Evolutionary conservation across 2,329 filamentous ascomycete genomes (phyloP).

Genomic region (Xylariaceae sp.): DNA sequence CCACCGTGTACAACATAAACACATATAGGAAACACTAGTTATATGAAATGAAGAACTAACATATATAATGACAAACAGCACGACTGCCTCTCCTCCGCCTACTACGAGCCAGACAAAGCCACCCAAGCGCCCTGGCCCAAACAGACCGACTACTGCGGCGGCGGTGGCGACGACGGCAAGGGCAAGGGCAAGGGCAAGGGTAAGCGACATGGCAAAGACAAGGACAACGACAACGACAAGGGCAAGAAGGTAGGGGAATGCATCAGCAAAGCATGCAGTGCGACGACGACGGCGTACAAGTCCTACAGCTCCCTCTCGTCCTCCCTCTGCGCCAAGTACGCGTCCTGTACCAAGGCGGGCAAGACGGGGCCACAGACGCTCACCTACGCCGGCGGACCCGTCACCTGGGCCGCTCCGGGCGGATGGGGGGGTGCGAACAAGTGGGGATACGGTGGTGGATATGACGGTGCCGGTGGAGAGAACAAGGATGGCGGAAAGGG

Average conservation of each 20-base stretch:
- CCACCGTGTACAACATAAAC: too few relatives aligned
- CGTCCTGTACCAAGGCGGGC: slow-evolving; percentile 35
- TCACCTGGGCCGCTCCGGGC: slow-evolving; percentile 32
- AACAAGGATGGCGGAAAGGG: background rate
- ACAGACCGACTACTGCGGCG: too few relatives aligned
- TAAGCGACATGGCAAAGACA: slow-evolving; percentile 29
- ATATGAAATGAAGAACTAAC: too few relatives aligned
- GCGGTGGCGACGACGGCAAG: slow-evolving; percentile 23
- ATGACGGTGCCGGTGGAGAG: background rate
- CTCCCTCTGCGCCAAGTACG: slow-evolving; percentile 37
- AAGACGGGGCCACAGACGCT: slow-evolving; percentile 37
- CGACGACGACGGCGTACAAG: slow-evolving; percentile 23
- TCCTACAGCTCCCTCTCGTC: slow-evolving; percentile 34
- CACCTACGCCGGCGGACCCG: slow-evolving; percentile 31
- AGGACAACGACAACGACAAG: slow-evolving; percentile 27
- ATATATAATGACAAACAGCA: too few relatives aligned
- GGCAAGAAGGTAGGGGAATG: slow-evolving; percentile 27
- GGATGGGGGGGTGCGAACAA: slow-evolving; percentile 25
- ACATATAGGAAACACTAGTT: too few relatives aligned
- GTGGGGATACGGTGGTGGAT: slow-evolving; percentile 11
- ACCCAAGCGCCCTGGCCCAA: too few relatives aligned
- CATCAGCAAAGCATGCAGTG: slow-evolving; percentile 26
- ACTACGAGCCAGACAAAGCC: too few relatives aligned
- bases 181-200: too few relatives aligned
- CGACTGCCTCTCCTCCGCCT: too few relatives aligned